A percentile compares a stretch with the other conserved stretches of the same genome.
phyloP scores from a whole-genome alignment of 306 rosid species.

The Gastrolobium villosum region DNA sequence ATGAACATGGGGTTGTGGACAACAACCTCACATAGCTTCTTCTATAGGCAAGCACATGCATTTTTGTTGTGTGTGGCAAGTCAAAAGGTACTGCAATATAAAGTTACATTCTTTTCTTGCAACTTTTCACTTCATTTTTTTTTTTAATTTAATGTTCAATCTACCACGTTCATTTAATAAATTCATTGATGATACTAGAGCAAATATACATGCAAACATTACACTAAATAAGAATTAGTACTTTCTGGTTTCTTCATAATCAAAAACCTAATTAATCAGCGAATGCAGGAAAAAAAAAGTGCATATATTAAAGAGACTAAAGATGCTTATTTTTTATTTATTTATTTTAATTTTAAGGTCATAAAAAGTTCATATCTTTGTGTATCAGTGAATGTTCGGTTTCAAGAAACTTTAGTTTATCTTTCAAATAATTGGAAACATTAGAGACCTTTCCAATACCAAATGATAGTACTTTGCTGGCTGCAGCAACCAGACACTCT shows the following conservation, averaged over 20 bases:
- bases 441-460: neutral
- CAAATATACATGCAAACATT: neutral
- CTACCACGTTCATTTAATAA: neutral
- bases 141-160: neutral
- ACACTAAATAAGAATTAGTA: neutral
- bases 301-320: neutral
- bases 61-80: constrained; percentile 28
- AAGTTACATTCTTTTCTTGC: constrained; percentile 43
- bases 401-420: constrained; percentile 22
- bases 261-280: neutral
- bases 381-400: neutral
- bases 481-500: constrained; percentile 15
- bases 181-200: constrained; percentile 1
- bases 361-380: constrained; percentile 2
- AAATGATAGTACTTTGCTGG: neutral
- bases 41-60: constrained; percentile 44
- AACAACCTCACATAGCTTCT: constrained; percentile 43
- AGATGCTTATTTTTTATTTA: too few relatives aligned
- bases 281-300: neutral
- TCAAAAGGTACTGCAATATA: constrained; percentile 20
- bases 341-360: neutral
- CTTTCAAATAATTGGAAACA: constrained; percentile 21
- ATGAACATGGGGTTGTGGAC: constrained; percentile 42
- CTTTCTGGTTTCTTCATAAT: neutral
- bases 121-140: neutral